Evolutionary conservation across 352 stramenopile species (phyloP), one percentile per base, ranked within the genome.

Genomic region (Phytophthora melonis): DNA sequence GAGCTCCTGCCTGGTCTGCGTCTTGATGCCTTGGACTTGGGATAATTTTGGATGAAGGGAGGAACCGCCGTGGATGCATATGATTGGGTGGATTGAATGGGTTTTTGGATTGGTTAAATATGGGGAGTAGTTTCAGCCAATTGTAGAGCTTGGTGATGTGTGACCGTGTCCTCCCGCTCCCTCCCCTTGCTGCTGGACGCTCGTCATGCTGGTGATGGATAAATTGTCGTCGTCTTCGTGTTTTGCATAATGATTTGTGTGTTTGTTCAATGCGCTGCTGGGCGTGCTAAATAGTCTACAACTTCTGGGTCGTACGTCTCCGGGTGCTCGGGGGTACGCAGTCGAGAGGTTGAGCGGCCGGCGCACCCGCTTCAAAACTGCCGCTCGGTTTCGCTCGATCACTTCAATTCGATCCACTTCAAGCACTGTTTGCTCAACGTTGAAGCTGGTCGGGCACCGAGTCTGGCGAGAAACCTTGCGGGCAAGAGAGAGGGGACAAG

Each of bases 201-300:
- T 50, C 39, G 39, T 13, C 11, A 45, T 45, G 36, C 36, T 45
- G 13, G 13, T 55, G 52, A 41, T 58, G 49, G 49, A 55, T 55
- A 30, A 58, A 58, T 41, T 18, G 52, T 3, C 23, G n/a, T n/a
- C 3, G 52, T 45, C 39, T 61, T 66, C 52, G 41, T 30, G 25
- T 52, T 65, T 59, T 70, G 55, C 32, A 72, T 75, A 75, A 72
- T 75, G 61, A 45, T 45, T 45, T 43, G 34, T 45, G 47, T 57
- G 14, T 65, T 69, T 75, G 61, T 68, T 75, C 62, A 72, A 72
- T 73, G 68, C 59, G 68, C 68, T 79, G 72, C 54, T 76, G 41
- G 59, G 70, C 63, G 58, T 77, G 69, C 77, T 83, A 83, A 83
- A 83, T 84, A 84, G 68, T 84, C 74, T 82, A 84, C 77, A 84